Evolutionary conservation across 148 eudicot species (phyloP), one percentile per base, ranked within the genome.

Genomic region (Camellia japonica): DNA sequence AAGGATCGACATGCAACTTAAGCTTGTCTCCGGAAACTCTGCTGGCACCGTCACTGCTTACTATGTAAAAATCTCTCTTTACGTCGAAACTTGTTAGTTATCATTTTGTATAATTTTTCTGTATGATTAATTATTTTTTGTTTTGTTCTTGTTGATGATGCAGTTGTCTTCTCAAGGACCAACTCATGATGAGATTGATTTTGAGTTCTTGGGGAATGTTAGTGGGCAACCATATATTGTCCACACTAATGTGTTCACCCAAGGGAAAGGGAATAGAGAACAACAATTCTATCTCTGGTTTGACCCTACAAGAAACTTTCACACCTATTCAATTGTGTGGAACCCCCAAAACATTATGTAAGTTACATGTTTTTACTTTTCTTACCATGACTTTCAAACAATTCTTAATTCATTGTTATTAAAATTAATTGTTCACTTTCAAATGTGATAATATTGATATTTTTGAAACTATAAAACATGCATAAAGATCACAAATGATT

Each of bases 281-380:
- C 70, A 41, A 41, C 70, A 67, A 38, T 67, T 67, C 70, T 13
- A 67, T 23, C 70, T 67, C 70, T 67, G 70, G 70, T 67, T 67
- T 13, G 46, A 67, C 70, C 70, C 70, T 18, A 67, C 70, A 38
- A 41, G 18, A 67, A 67, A 41, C 3, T 67, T 67, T 67, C 70
- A 38, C 70, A 30, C 47, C 47, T 67, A 67, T 41, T 67, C 70
- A 3, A 67, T 67, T 13, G 2, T 41, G 6, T 67, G 70, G 70
- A 67, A 67, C 18, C 70, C 47, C 38, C 41, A 65, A 9, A 65
- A 65, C 68, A 65, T 65, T 18, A 65, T 65, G 43, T 23, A 20
- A 64, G 68, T 5, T 64, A 64, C 20, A 64, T 9, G 11, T 14
- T 9, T 56, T 9, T 56, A 56, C 15, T 56, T 9, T 14, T 54